These are phyloP conservation scores for Wickerhamiella parazyma DNA, from an alignment of 805 yeast species.

Conservation along the genomic window DNA sequence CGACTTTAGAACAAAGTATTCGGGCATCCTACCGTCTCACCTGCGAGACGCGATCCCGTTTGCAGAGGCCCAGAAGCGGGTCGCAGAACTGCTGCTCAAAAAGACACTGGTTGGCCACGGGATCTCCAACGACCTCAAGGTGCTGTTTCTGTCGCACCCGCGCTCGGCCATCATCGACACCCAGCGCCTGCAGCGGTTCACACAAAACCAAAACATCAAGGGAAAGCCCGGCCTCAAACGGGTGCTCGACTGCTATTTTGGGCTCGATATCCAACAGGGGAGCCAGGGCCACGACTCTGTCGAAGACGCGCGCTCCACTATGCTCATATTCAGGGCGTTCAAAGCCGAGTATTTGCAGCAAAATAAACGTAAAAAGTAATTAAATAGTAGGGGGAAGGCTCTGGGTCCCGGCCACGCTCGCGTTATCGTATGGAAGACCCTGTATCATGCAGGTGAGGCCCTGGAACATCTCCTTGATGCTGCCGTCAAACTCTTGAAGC, in stretches of 20 bases:
- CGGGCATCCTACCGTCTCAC: constrained; percentile 64
- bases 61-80: constrained; percentile 48
- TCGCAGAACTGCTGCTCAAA: constrained; percentile 38
- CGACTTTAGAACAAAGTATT: constrained; percentile 88
- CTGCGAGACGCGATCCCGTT: constrained; percentile 57
- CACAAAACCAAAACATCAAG: constrained; percentile 24
- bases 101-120: constrained; percentile 66
- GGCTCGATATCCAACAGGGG: constrained; percentile 53
- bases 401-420: no score
- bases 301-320: constrained; percentile 81
- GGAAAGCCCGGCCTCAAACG: constrained; percentile 50
- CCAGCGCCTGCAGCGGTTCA: constrained; percentile 44
- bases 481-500: neutral
- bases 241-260: constrained; percentile 42
- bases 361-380: neutral
- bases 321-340: constrained; percentile 43
- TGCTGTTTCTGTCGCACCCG: constrained; percentile 57
- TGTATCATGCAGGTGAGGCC: neutral
- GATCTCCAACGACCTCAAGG: constrained; percentile 60
- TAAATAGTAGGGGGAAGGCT: neutral
- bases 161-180: constrained; percentile 57
- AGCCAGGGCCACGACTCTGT: constrained; percentile 76
- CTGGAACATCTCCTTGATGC: neutral
- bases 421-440: no score
- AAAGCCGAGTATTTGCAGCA: constrained; percentile 7